Evolutionary conservation across 306 rosid species (phyloP).

Genomic region (Mucuna pruriens): DNA sequence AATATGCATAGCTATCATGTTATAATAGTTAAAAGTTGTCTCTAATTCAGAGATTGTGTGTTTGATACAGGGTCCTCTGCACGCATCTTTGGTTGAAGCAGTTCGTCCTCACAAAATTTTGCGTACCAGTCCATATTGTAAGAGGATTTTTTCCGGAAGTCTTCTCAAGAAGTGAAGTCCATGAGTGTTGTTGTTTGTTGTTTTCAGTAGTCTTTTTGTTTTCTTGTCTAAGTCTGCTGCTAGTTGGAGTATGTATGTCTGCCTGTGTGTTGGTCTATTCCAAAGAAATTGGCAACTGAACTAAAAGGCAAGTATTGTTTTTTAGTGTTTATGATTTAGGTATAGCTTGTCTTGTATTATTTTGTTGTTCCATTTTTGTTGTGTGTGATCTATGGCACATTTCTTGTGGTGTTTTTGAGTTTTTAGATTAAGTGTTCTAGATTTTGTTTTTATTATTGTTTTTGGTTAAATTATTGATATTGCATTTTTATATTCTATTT

Average conservation of each 20-base stretch:
- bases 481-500: background rate
- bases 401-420: background rate
- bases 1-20: background rate
- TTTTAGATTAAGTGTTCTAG: slow-evolving; percentile 16
- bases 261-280: background rate
- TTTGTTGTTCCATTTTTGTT: slow-evolving; percentile 39
- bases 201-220: slow-evolving; percentile 21
- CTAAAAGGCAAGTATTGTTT: background rate
- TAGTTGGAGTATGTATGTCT: background rate
- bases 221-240: slow-evolving; percentile 6
- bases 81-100: slow-evolving; percentile 57
- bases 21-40: background rate
- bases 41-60: background rate
- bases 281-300: background rate
- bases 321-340: slow-evolving; percentile 11
- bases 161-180: slow-evolving; percentile 55
- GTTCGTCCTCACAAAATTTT: slow-evolving; percentile 49
- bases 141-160: slow-evolving; percentile 62
- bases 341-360: slow-evolving; percentile 40
- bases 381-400: background rate
- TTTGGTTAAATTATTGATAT: background rate
- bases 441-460: background rate
- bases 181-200: slow-evolving; percentile 50
- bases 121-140: slow-evolving; percentile 75
- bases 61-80: slow-evolving; percentile 60